Evolutionary conservation across 1,139 yeast species (phyloP), one percentile per base, ranked within the genome.

Genomic region (Arxiozyma heterogenica): DNA sequence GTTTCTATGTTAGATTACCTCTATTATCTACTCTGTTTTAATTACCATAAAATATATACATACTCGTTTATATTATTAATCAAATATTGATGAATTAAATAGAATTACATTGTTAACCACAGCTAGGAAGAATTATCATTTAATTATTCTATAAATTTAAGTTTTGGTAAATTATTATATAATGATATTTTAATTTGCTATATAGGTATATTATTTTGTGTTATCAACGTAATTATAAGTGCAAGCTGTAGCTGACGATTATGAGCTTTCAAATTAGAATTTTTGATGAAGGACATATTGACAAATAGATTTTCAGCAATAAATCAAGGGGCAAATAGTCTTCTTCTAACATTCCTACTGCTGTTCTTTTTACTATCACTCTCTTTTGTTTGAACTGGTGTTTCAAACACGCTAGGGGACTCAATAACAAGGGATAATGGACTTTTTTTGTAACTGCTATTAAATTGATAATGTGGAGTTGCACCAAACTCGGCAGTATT

Each of bases 291-390:
- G 38, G 23, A 44, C 18, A n/a, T 22, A 43, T 27, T 27, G 30
- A 18, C 9, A 25, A 27, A n/a, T 34, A 17, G 6, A 34, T 34
- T 34, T 12, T 34, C 12, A 12, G n/a, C 5, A 23, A 30, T 45
- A 44, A 49, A 41, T 30, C 57, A 57, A 17, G 71, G 70, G 9
- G 69, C 70, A 57, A 72, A 71, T 23, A 71, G 52, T 21, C 70
- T 61, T 59, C 75, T 63, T 56, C 67, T 67, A 3, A 70, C 72
- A 39, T 62, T 65, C 52, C 62, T 66, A 17, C 54, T 43, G 17
- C 43, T 45, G 22, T 30, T 30, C 6, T 46, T 18, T 38, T 21
- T 44, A n/a, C 22, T 39, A 34, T 21, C 21, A 34, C 18, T 25
- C 17, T 30, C 20, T 15, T 38, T 22, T 21, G 43, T 6, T 22